These are phyloP conservation scores for Tolypocladium ovalisporum DNA, from an alignment of 2,329 filamentous ascomycete genomes.

Conservation along the genomic window DNA sequence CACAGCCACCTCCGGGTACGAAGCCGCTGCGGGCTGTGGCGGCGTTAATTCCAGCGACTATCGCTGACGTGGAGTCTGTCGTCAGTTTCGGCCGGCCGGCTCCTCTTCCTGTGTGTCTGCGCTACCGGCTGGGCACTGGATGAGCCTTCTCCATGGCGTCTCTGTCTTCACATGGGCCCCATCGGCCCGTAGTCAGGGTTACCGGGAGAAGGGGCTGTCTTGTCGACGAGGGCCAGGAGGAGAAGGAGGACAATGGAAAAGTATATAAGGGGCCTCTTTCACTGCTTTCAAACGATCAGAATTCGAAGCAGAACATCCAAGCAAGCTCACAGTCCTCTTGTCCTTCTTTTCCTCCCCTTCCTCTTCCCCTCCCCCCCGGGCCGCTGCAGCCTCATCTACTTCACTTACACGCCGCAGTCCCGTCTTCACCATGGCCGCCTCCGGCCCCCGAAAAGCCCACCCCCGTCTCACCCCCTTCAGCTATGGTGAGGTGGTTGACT, in stretches of 20 bases:
- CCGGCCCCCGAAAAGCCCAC: conserved; percentile 3
- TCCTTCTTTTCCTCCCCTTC: conserved; percentile 1
- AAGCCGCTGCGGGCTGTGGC: background rate
- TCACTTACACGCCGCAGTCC: background rate
- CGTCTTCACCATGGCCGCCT: conserved; percentile 4
- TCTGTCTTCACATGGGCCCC: background rate
- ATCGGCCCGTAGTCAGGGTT: conserved; percentile 3
- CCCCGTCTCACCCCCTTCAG: conserved; percentile 3
- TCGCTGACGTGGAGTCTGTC: background rate
- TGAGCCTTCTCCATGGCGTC: background rate
- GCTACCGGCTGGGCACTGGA: background rate
- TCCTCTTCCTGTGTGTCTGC: background rate
- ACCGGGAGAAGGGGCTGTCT: conserved; percentile 1
- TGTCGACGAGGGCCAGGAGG: conserved; percentile 1
- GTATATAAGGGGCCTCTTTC: conserved; percentile 7
- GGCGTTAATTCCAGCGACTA: conserved; percentile 1
- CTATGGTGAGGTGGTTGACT: conserved; percentile 7
- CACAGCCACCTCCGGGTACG: background rate
- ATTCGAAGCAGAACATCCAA: background rate
- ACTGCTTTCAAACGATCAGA: background rate
- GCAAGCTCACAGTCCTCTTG: background rate
- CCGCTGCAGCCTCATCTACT: background rate
- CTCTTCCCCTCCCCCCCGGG: background rate
- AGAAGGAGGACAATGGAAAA: conserved; percentile 2
- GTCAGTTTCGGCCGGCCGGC: background rate